Evolutionary conservation across 179 eudicot genomes (phyloP), one percentile per base, ranked within the genome.

Genomic region (Camellia oleifera): DNA sequence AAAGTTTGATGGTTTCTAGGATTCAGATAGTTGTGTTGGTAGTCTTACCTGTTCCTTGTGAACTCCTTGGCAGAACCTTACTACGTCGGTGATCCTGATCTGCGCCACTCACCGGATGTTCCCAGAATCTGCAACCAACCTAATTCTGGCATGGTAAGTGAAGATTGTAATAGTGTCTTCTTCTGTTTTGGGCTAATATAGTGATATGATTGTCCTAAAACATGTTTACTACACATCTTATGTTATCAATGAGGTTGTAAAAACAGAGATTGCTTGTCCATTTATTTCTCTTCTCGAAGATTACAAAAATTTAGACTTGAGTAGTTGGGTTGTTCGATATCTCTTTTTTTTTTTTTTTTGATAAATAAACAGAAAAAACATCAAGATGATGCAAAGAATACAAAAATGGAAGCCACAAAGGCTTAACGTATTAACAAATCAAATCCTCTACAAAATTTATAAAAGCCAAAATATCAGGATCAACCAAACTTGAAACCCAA

Each of bases 1-100:
- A 17, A n/a, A 60, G 42, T 60, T 67, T 50, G 74, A 67, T 77
- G 69, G 17, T 50, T 48, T 26, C 5, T 65, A 42, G 14, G 54
- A 17, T 3, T 52, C 8, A 74, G 32, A 50, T 10, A 45, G 60
- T 42, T 11, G 5, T 65, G 65, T 54, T 23, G 20, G n/a, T 18
- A 26, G 0, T 50, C 26, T 48, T 69, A 76, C 13, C 46, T 67
- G 9, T 70, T 69, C 44, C 40, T 77, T 20, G 7, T 69, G n/a
- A 58, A 61, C 56, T 60, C 48, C 15, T 77, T 82, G 72, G 65
- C 86, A 87, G 88, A 81, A 74, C 48, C 79, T 70, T 80, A 61
- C 40, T 74, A 77, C 57, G 45, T 62, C 23, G 86, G 85, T 72
- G 83, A 79, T 64, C 62, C 56, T 40, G 76, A 70, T 70, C 76